phyloP scores from a whole-genome alignment of 495 filamentous ascomycete genomes.

The Neurospora intermedia region DNA sequence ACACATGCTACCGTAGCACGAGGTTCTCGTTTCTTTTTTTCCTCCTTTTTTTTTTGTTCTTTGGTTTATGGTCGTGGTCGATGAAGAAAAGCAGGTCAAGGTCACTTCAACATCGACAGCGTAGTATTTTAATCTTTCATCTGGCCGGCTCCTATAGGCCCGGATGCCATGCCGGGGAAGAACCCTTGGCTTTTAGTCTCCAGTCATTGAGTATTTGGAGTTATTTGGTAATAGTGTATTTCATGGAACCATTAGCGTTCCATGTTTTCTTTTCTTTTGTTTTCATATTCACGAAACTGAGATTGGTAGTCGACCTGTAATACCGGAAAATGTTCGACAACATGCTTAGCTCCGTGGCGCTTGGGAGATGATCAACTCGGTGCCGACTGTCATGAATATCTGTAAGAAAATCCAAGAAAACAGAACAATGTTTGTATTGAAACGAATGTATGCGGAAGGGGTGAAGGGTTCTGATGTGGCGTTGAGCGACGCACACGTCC shows the following conservation, averaged over 20 bases:
- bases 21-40: neutral
- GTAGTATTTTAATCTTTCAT: neutral
- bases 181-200: neutral
- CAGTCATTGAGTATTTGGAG: neutral
- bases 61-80: neutral
- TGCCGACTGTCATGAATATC: neutral
- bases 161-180: neutral
- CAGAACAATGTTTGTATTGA: neutral
- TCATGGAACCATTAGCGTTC: neutral
- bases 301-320: neutral
- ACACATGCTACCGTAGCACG: neutral
- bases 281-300: neutral
- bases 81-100: neutral
- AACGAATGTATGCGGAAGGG: neutral
- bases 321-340: neutral
- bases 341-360: neutral
- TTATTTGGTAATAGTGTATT: neutral
- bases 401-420: neutral
- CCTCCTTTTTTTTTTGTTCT: too few species aligned
- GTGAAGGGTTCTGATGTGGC: neutral
- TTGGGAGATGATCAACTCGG: neutral
- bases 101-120: neutral
- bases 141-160: neutral
- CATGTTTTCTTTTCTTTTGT: neutral
- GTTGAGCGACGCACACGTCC: neutral